Evolutionary conservation across 495 filamentous ascomycete species (phyloP).

Genomic region (Xylona heveae): DNA sequence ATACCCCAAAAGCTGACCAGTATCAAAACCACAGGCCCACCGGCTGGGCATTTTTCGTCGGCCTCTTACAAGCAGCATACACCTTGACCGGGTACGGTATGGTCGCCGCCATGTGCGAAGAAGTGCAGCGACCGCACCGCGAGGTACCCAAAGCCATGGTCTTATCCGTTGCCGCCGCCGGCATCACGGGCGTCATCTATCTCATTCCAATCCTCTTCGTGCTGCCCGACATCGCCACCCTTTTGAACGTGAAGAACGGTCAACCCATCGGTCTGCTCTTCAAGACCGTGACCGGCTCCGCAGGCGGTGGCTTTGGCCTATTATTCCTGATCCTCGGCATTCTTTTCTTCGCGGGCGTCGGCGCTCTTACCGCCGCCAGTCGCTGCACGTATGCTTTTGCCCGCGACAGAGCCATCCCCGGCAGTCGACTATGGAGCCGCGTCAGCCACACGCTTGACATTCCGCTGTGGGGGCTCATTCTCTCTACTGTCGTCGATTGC

Average conservation of each 20-base stretch:
- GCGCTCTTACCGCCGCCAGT: constrained; percentile 33
- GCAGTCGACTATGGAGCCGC: constrained; percentile 38
- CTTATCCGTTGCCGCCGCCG: constrained; percentile 33
- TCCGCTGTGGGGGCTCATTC: constrained; percentile 32
- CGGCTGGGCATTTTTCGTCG: constrained; percentile 31
- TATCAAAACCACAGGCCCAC: constrained; percentile 14
- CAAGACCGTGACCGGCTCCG: constrained; percentile 33
- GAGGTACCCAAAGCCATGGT: constrained; percentile 40
- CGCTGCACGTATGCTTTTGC: constrained; percentile 42
- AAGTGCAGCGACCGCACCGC: constrained; percentile 28
- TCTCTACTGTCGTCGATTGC: constrained; percentile 30
- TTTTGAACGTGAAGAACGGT: constrained; percentile 29
- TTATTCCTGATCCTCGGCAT: constrained; percentile 55
- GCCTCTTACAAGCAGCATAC: constrained; percentile 30
- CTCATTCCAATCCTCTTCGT: constrained; percentile 41
- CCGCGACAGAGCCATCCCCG: constrained; percentile 43
- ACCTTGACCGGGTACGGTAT: constrained; percentile 38
- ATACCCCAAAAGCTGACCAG: no score
- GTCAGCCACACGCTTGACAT: constrained; percentile 33
- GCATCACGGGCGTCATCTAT: constrained; percentile 36
- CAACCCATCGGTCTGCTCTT: constrained; percentile 37
- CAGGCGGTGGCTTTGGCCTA: constrained; percentile 46
- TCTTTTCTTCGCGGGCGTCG: constrained; percentile 35
- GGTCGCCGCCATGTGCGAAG: constrained; percentile 20
- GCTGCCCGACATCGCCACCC: constrained; percentile 26